Evolutionary conservation across 2,329 filamentous ascomycete genomes (phyloP).

Genomic region (Fusarium sulawesiense): DNA sequence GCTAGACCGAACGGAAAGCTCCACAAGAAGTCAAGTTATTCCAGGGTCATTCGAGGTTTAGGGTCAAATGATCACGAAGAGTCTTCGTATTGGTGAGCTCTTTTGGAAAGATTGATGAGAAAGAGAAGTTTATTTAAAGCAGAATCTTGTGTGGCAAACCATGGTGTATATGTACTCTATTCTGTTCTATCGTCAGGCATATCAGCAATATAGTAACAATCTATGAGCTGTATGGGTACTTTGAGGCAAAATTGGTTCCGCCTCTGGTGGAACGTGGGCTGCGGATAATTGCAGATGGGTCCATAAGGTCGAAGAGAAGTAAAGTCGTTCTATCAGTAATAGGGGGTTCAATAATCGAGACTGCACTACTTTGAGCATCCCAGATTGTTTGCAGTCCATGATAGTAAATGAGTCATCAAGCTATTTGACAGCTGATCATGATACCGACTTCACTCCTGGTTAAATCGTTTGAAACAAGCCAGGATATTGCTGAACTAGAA

Average conservation of each 20-base stretch:
- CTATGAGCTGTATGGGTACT: constrained; percentile 16
- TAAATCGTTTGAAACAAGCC: constrained; percentile 12
- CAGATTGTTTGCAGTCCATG: background rate
- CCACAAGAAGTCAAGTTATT: constrained; percentile 27
- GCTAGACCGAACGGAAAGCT: constrained; percentile 42
- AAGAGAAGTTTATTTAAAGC: background rate
- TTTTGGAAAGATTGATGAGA: background rate
- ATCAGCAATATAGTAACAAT: background rate
- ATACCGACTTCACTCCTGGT: background rate
- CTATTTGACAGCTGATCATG: background rate
- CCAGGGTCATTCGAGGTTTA: constrained; percentile 18
- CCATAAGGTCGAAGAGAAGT: constrained; percentile 21
- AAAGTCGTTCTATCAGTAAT: constrained; percentile 23
- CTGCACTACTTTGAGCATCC: background rate
- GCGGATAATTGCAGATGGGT: constrained; percentile 39
- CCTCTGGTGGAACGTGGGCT: constrained; percentile 37
- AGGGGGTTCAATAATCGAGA: constrained; percentile 1
- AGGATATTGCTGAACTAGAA: constrained; percentile 10
- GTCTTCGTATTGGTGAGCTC: constrained; percentile 1
- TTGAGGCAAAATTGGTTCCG: constrained; percentile 42
- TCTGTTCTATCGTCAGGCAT: too few relatives aligned
- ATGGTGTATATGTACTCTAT: background rate
- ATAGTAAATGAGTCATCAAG: background rate
- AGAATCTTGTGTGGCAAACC: background rate
- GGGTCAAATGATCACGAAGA: constrained; percentile 20